Conservation (phyloP, 805 yeast species). For the Suhomyces canberraensis region DNA sequence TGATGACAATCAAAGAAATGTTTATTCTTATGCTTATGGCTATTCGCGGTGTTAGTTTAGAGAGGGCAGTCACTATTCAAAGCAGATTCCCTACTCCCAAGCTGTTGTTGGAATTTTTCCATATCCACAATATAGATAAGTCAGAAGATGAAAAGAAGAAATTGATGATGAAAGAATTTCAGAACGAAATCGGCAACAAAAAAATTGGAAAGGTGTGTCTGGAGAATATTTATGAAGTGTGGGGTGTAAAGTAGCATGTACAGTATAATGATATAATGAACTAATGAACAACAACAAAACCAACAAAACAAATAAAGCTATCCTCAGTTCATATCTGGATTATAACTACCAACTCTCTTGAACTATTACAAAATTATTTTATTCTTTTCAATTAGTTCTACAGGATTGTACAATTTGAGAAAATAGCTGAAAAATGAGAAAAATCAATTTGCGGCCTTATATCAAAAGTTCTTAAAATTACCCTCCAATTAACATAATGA, state of each 20-base stretch:
- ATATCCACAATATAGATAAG: slow-evolving; percentile 14
- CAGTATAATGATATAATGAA: no score
- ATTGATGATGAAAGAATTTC: slow-evolving; percentile 29
- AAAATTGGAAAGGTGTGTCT: slow-evolving; percentile 52
- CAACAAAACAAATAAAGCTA: no score
- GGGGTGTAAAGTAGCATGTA: slow-evolving; percentile 41
- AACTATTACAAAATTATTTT: no score
- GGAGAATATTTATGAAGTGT: slow-evolving; percentile 49
- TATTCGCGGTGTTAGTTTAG: slow-evolving; percentile 75
- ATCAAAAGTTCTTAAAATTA: no score
- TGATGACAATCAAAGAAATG: slow-evolving; percentile 71
- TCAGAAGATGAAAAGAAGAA: slow-evolving; percentile 24
- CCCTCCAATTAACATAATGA: no score
- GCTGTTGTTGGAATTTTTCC: slow-evolving; percentile 50
- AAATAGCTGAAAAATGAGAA: no score
- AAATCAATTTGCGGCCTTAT: no score
- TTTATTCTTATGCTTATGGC: slow-evolving; percentile 76
- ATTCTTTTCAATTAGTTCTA: no score
- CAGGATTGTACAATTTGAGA: no score
- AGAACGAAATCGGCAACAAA: slow-evolving; percentile 47
- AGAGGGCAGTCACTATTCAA: slow-evolving; percentile 81
- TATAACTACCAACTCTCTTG: no score
- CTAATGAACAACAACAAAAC: no score
- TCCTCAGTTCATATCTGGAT: no score
- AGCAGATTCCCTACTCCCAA: slow-evolving; percentile 66